Conservation (phyloP, 75 land plant species). For the Isoetes taiwanensis region DNA sequence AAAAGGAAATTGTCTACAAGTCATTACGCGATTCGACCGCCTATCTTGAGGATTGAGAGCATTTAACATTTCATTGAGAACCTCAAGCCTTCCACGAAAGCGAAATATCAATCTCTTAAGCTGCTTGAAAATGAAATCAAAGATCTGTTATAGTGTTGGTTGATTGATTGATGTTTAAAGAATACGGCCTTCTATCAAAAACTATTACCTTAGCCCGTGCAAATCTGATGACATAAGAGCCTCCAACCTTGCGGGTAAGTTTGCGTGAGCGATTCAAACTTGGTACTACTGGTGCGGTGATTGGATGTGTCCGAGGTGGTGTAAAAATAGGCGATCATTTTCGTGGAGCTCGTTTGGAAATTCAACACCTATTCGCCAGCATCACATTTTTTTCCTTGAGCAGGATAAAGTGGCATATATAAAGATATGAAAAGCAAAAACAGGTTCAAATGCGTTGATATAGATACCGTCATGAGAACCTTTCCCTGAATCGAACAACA, state of each 20-base stretch:
- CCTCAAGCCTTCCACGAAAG: constrained; percentile 77
- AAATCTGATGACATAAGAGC: constrained; percentile 42
- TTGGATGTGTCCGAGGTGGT: constrained; percentile 82
- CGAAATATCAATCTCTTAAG: constrained; percentile 52
- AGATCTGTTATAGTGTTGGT: no score
- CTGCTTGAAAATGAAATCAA: constrained; percentile 15
- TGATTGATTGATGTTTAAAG: no score
- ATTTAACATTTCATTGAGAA: constrained; percentile 82
- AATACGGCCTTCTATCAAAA: neutral
- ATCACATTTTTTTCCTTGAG: neutral
- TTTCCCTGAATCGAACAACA: constrained; percentile 1
- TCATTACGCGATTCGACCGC: no score
- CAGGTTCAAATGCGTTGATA: neutral
- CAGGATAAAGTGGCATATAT: no score
- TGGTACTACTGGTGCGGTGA: constrained; percentile 22
- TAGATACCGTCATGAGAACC: no score
- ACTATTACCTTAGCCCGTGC: constrained; percentile 56
- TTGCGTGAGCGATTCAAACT: constrained; percentile 29
- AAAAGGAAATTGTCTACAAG: no score
- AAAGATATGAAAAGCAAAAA: neutral
- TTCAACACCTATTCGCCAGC: constrained; percentile 84
- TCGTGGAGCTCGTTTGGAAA: constrained; percentile 66
- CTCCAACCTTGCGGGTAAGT: constrained; percentile 35
- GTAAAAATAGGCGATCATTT: constrained; percentile 70
- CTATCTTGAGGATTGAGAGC: constrained; percentile 67